phyloP scores from a whole-genome alignment of 2,329 filamentous ascomycete genomes.

The Aspergillus viridinutans region DNA sequence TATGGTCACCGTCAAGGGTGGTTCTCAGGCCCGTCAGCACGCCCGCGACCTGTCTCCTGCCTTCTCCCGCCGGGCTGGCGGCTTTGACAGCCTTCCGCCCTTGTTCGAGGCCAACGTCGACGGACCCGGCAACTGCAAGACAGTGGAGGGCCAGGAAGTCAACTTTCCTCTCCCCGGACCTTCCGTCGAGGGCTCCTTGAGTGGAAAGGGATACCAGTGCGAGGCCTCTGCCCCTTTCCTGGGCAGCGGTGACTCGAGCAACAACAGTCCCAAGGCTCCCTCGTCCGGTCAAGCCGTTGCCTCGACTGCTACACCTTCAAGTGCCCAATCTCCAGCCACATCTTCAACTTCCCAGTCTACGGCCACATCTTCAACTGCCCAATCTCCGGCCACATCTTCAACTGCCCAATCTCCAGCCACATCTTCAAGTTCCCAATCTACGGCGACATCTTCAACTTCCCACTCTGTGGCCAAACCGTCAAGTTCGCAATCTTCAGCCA shows the following conservation, averaged over 20 bases:
- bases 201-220: slow-evolving; percentile 35
- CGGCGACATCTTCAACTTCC: background rate
- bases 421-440: background rate
- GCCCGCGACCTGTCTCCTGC: slow-evolving; percentile 3
- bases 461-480: background rate
- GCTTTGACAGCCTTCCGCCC: slow-evolving; percentile 56
- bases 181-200: slow-evolving; percentile 41
- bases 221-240: slow-evolving; percentile 29
- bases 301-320: background rate
- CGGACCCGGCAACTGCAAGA: slow-evolving; percentile 52
- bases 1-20: slow-evolving; percentile 55
- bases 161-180: slow-evolving; percentile 63
- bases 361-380: too few species aligned
- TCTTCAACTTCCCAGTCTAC: background rate
- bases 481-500: background rate
- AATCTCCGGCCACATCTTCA: too few species aligned
- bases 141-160: slow-evolving; percentile 55
- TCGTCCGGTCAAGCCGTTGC: background rate
- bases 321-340: background rate
- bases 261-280: slow-evolving; percentile 3
- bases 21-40: slow-evolving; percentile 10
- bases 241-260: background rate
- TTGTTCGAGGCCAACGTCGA: slow-evolving; percentile 69
- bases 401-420: too few species aligned
- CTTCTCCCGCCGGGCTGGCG: slow-evolving; percentile 6